Evolutionary conservation across 1,139 yeast species (phyloP).

Genomic region (Wickerhamomyces sp.): DNA sequence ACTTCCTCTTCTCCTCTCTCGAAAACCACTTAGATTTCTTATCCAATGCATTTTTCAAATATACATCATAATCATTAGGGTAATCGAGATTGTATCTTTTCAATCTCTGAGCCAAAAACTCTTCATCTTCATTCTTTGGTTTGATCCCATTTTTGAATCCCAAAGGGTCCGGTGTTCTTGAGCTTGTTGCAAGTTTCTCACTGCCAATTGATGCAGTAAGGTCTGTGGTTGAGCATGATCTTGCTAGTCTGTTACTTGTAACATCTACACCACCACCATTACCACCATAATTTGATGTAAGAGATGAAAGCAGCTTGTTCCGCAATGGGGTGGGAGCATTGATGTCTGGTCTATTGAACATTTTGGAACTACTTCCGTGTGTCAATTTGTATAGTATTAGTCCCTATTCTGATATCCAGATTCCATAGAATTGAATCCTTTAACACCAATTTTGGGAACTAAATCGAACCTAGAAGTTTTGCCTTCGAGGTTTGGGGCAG

Average conservation of each 20-base stretch:
- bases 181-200: not conserved
- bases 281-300: not conserved
- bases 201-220: not conserved
- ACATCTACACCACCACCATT: conserved; percentile 1
- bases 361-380: not conserved
- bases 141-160: conserved; percentile 4
- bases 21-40: conserved; percentile 54
- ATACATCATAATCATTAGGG: conserved; percentile 43
- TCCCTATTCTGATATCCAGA: too few relatives aligned
- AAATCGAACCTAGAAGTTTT: too few relatives aligned
- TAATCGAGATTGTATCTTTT: conserved; percentile 52
- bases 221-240: conserved; percentile 17
- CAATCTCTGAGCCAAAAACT: conserved; percentile 32
- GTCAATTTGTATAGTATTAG: too few relatives aligned
- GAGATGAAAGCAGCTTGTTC: conserved; percentile 9
- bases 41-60: conserved; percentile 39
- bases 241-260: conserved; percentile 1
- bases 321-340: conserved; percentile 22
- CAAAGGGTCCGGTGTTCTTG: conserved; percentile 21
- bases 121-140: conserved; percentile 12
- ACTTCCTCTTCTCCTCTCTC: conserved; percentile 45
- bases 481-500: too few relatives aligned
- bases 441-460: too few relatives aligned
- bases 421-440: too few relatives aligned
- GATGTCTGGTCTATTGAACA: conserved; percentile 9